Evolutionary conservation across 73 alveolate species (phyloP).

Genomic region (Uronychia binucleata): DNA sequence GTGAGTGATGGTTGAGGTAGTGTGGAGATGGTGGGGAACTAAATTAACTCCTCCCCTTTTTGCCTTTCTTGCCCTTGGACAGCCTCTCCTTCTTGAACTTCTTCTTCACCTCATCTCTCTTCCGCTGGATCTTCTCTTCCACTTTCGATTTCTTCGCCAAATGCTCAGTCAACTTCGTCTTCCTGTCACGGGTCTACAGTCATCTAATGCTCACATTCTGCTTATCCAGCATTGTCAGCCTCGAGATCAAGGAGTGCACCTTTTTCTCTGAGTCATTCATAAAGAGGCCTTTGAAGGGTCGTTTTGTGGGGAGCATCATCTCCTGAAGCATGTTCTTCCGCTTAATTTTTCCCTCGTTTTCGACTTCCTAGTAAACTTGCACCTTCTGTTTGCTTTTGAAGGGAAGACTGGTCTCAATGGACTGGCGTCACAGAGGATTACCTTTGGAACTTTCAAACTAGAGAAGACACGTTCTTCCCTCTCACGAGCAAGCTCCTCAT

Average conservation of each 20-base stretch:
- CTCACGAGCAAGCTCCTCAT: slow-evolving; percentile 65
- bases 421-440: background rate
- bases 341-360: slow-evolving; percentile 64
- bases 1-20: background rate
- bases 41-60: slow-evolving; percentile 8
- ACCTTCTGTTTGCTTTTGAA: slow-evolving; percentile 92
- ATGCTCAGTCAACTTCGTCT: slow-evolving; percentile 42
- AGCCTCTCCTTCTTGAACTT: slow-evolving; percentile 39
- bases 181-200: slow-evolving; percentile 58
- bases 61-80: slow-evolving; percentile 15
- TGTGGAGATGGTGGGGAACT: background rate
- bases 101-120: slow-evolving; percentile 54
- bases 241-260: slow-evolving; percentile 81
- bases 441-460: slow-evolving; percentile 89
- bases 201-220: slow-evolving; percentile 33
- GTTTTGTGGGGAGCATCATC: slow-evolving; percentile 79
- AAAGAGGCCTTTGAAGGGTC: slow-evolving; percentile 79
- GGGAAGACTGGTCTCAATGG: slow-evolving; percentile 89
- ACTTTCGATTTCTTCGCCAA: slow-evolving; percentile 72
- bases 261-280: slow-evolving; percentile 86
- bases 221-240: slow-evolving; percentile 80
- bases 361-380: slow-evolving; percentile 42
- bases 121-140: slow-evolving; percentile 44
- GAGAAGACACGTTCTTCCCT: slow-evolving; percentile 93
- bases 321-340: slow-evolving; percentile 59